phyloP scores from a whole-genome alignment of 1,284 basidiomycete genomes.

The Fomes fomentarius region DNA sequence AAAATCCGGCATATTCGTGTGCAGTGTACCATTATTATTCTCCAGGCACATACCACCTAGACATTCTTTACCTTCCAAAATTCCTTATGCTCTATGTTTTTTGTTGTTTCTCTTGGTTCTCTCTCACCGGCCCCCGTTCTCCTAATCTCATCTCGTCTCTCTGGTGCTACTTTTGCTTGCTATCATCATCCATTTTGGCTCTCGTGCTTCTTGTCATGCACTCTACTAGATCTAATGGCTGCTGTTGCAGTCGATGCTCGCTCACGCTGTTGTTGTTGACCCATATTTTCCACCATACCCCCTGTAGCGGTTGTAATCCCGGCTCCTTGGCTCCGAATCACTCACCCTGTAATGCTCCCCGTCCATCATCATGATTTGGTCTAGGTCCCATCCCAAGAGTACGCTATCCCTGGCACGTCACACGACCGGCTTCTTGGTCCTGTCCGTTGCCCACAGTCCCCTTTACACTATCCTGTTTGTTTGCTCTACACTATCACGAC shows the following conservation, averaged over 20 bases:
- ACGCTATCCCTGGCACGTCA: conserved; percentile 8
- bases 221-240: conserved; percentile 1
- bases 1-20: background rate
- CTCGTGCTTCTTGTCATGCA: conserved; percentile 4
- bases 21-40: too few relatives aligned
- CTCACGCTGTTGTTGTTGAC: background rate
- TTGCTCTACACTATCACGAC: conserved; percentile 1
- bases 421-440: background rate
- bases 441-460: background rate
- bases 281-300: background rate
- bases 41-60: background rate
- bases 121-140: background rate
- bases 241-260: conserved; percentile 7
- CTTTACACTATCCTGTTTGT: background rate
- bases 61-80: background rate
- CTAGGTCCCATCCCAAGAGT: conserved; percentile 12
- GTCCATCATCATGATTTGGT: background rate
- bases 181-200: conserved; percentile 9
- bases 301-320: conserved; percentile 6
- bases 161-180: conserved; percentile 4
- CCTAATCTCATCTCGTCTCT: background rate
- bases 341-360: conserved; percentile 1
- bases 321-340: background rate
- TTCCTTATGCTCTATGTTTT: background rate
- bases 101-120: background rate